phyloP scores from a whole-genome alignment of 2,329 filamentous ascomycete genomes.

The Aspergillus amoenus region DNA sequence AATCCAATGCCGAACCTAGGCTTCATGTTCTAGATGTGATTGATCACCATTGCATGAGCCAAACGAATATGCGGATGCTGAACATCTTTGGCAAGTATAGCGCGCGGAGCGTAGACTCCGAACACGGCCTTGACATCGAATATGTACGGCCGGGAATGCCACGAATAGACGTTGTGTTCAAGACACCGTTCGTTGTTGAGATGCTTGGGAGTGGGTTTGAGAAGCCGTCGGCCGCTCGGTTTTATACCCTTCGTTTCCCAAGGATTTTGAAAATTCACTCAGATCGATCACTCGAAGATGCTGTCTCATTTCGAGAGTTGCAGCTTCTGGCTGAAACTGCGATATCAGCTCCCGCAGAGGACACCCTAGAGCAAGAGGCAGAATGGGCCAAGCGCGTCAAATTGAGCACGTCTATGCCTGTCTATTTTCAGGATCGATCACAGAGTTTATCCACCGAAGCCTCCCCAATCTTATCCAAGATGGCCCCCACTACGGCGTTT shows the following conservation, averaged over 20 bases:
- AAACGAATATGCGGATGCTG: conserved; percentile 53
- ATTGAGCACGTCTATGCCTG: conserved; percentile 48
- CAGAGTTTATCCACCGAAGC: conserved; percentile 23
- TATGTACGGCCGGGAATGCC: conserved; percentile 43
- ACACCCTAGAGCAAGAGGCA: conserved; percentile 61
- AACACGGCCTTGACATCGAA: conserved; percentile 45
- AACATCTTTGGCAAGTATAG: conserved; percentile 48
- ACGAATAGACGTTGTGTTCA: conserved; percentile 56
- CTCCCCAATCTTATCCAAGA: conserved; percentile 16
- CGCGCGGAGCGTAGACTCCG: conserved; percentile 36
- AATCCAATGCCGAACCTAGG: conserved; percentile 51
- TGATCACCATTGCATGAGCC: conserved; percentile 49
- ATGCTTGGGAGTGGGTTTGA: conserved; percentile 78
- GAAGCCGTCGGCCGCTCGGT: conserved; percentile 65
- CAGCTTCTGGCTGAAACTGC: conserved; percentile 65
- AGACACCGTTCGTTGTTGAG: conserved; percentile 73
- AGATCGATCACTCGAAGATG: conserved; percentile 69
- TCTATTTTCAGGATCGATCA: conserved; percentile 27
- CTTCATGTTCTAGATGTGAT: conserved; percentile 69
- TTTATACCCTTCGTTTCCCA: conserved; percentile 76
- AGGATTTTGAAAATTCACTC: conserved; percentile 73
- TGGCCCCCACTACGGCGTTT: background rate
- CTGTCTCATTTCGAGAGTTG: conserved; percentile 67
- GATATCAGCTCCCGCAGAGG: conserved; percentile 48
- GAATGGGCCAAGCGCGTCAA: conserved; percentile 62